These are phyloP conservation scores for Acorus gramineus DNA, from an alignment of 106 monocot genomes.

Conservation along the genomic window DNA sequence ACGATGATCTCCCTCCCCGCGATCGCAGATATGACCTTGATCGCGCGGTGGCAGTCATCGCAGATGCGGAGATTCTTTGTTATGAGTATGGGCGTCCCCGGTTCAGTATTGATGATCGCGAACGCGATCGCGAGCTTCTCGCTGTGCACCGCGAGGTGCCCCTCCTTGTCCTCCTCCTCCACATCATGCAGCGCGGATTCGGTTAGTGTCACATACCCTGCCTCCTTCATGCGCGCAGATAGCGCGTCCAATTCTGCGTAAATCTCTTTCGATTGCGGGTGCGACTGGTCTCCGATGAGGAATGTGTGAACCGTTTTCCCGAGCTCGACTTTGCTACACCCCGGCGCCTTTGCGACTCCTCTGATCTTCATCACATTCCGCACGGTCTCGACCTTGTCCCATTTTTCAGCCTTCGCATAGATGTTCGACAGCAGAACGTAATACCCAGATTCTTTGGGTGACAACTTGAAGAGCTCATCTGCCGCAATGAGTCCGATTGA, in stretches of 20 bases:
- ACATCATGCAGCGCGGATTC: constrained; percentile 70
- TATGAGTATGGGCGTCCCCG: constrained; percentile 29
- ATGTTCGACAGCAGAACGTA: constrained; percentile 83
- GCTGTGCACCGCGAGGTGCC: constrained; percentile 61
- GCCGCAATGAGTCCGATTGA: constrained; percentile 53
- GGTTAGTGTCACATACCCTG: constrained; percentile 43
- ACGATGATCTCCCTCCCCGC: constrained; percentile 46
- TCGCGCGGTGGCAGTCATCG: constrained; percentile 51
- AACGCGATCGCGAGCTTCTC: constrained; percentile 78
- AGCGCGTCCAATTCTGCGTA: constrained; percentile 41
- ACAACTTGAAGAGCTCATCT: constrained; percentile 63
- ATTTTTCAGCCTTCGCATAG: constrained; percentile 66
- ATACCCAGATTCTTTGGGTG: constrained; percentile 64
- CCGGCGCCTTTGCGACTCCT: constrained; percentile 64
- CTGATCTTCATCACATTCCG: constrained; percentile 42
- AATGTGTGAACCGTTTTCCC: constrained; percentile 39
- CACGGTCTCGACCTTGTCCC: constrained; percentile 49
- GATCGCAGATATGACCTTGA: constrained; percentile 49
- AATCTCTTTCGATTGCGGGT: constrained; percentile 36
- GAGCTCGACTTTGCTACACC: constrained; percentile 56
- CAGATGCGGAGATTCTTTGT: constrained; percentile 59
- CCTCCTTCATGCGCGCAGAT: constrained; percentile 45
- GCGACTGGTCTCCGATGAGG: constrained; percentile 42
- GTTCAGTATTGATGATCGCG: constrained; percentile 32
- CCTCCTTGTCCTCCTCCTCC: constrained; percentile 80